Evolutionary conservation across 306 rosid genomes (phyloP), one percentile per base, ranked within the genome.

Genomic region (Ormosia semicastrata): DNA sequence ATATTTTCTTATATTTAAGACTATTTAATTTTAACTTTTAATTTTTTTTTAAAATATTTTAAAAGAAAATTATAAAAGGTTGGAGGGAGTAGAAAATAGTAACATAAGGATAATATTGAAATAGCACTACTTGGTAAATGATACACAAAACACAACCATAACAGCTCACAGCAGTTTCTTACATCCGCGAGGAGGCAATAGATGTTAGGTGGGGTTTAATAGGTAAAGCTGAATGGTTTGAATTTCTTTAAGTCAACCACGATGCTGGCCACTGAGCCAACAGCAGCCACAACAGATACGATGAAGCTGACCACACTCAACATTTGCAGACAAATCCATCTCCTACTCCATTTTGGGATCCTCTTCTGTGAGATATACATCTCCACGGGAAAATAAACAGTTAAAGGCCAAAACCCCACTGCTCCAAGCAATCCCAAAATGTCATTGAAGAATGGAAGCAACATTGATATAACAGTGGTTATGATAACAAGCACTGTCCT

Each of bases 391-490:
- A 81, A 88, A 72, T 75, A 92, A 0, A 93, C 94, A 0, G 91
- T 80, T 17, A 91, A 83, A 46, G 98, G 98, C 98, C 98, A 93
- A 81, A 93, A 91, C 14, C 94, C 93, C 8, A 91, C 11, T 29
- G 98, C 97, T 40, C 98, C 98, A 34, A 94, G 82, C 2, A 94
- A 58, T 41, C 95, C 98, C 32, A 89, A 85, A 4, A 92, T 39
- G 44, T 92, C 97, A 50, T 94, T 94, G 80, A 94, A 92, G 85
- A 94, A 94, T 0, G 98, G 98, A 37, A 94, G 79, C 78, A 92
- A 18, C 97, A 92, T 92, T 65, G 98, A 78, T 29, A 92, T 62
- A 49, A 90, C 3, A 6, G 98, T 92, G 73, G 94, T 92, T 7
- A 80, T 0, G 39, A 90, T 66, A 44, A 92, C 97, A 83, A 87